Conservation (phyloP, 495 filamentous ascomycete species). For the Aspergillus heteromorphus region DNA sequence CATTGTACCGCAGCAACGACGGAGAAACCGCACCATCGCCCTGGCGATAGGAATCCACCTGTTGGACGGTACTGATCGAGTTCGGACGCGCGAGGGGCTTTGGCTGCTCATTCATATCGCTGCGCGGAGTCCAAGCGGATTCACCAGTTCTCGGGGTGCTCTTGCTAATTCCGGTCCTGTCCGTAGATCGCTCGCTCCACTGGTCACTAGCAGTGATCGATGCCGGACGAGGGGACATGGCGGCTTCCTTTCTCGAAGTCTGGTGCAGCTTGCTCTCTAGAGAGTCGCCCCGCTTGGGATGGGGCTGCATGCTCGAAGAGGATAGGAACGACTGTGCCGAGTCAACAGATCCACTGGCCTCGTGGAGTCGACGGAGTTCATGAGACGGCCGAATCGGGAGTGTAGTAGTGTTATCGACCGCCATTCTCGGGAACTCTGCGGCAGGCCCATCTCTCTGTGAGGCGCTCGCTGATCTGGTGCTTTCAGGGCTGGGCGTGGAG, state of each 20-base stretch:
- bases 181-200: constrained; percentile 12
- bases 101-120: constrained; percentile 39
- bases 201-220: constrained; percentile 14
- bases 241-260: constrained; percentile 31
- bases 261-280: constrained; percentile 37
- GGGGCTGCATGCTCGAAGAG: constrained; percentile 21
- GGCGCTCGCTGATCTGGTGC: constrained; percentile 20
- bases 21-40: constrained; percentile 50
- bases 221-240: constrained; percentile 21
- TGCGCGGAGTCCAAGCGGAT: constrained; percentile 55
- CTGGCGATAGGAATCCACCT: constrained; percentile 29
- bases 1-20: constrained; percentile 66
- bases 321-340: constrained; percentile 29
- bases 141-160: constrained; percentile 19
- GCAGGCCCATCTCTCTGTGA: constrained; percentile 24
- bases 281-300: constrained; percentile 56
- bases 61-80: constrained; percentile 46
- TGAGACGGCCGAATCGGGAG: constrained; percentile 32
- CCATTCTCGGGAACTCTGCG: constrained; percentile 12
- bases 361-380: constrained; percentile 35
- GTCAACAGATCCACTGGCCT: constrained; percentile 31
- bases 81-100: constrained; percentile 42
- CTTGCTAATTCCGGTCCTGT: constrained; percentile 10
- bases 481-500: constrained; percentile 33
- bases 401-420: constrained; percentile 22